phyloP scores from a whole-genome alignment of 495 filamentous ascomycete genomes.

The Glarea lozoyensis region DNA sequence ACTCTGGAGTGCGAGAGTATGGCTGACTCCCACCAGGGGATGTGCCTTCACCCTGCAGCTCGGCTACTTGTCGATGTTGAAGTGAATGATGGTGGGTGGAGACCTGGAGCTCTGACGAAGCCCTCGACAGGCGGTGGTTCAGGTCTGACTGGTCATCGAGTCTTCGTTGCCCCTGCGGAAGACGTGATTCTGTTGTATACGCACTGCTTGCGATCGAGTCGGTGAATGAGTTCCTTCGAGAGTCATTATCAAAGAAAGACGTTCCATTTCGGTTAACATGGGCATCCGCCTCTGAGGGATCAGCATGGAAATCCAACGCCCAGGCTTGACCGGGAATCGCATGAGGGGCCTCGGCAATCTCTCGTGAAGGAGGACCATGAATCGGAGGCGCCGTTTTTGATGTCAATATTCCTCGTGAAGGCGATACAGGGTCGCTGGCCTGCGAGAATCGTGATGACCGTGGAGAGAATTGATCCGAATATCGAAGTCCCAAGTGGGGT shows the following conservation, averaged over 20 bases:
- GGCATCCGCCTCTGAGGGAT: conserved; percentile 30
- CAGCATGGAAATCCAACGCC: conserved; percentile 47
- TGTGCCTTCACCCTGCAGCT: conserved; percentile 49
- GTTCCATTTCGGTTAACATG: conserved; percentile 22
- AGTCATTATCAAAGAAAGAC: conserved; percentile 48
- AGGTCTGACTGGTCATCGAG: conserved; percentile 36
- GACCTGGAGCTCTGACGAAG: conserved; percentile 24
- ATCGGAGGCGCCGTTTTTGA: conserved; percentile 62
- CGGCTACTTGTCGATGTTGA: conserved; percentile 63
- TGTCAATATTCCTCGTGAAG: conserved; percentile 33
- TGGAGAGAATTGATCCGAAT: conserved; percentile 42
- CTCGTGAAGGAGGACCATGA: conserved; percentile 65
- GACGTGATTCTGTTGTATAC: conserved; percentile 58
- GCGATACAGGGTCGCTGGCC: conserved; percentile 35
- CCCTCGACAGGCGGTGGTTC: conserved; percentile 9
- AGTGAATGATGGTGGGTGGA: conserved; percentile 59
- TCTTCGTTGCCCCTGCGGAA: conserved; percentile 63
- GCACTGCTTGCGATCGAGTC: conserved; percentile 67
- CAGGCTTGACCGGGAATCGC: conserved; percentile 76
- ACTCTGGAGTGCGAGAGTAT: conserved; percentile 89
- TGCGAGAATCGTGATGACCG: conserved; percentile 25
- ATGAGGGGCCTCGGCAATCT: conserved; percentile 70
- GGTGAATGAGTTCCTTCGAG: conserved; percentile 62
- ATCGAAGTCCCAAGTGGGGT: conserved; percentile 44
- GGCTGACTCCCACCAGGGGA: conserved; percentile 52